Conservation (phyloP, 108 stramenopile species). For the Bacterosira constricta region DNA sequence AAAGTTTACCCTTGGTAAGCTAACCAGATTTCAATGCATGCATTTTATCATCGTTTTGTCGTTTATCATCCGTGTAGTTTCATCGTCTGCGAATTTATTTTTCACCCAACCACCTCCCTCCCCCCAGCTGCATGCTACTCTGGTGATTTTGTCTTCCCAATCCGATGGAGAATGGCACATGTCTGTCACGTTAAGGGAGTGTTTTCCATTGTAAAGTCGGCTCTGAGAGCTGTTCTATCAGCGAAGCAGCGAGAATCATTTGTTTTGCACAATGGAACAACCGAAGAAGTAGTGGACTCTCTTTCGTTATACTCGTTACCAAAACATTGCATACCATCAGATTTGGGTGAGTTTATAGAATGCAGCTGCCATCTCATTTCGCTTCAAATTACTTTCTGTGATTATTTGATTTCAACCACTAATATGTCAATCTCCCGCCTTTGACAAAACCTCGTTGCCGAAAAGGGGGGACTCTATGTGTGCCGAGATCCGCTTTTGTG, state of each 20-base stretch:
- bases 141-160: slow-evolving; percentile 6
- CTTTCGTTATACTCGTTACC: background rate
- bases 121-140: background rate
- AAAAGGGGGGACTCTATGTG: background rate
- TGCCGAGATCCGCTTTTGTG: background rate
- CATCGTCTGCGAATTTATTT: no score
- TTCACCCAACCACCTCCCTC: no score
- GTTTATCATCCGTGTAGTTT: no score
- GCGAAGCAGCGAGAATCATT: background rate
- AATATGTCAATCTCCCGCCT: no score
- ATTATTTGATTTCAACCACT: no score
- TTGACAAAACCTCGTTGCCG: no score
- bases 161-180: background rate
- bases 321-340: slow-evolving; percentile 5
- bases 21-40: no score
- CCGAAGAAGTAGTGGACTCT: slow-evolving; percentile 1
- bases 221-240: slow-evolving; percentile 6
- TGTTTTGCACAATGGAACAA: slow-evolving; percentile 1
- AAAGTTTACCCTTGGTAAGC: background rate
- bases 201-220: background rate
- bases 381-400: no score
- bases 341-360: no score
- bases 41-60: no score
- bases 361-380: no score
- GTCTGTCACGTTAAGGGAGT: slow-evolving; percentile 2